Conservation (phyloP, 257 asterid genomes). For the Capsicum chinense region DNA sequence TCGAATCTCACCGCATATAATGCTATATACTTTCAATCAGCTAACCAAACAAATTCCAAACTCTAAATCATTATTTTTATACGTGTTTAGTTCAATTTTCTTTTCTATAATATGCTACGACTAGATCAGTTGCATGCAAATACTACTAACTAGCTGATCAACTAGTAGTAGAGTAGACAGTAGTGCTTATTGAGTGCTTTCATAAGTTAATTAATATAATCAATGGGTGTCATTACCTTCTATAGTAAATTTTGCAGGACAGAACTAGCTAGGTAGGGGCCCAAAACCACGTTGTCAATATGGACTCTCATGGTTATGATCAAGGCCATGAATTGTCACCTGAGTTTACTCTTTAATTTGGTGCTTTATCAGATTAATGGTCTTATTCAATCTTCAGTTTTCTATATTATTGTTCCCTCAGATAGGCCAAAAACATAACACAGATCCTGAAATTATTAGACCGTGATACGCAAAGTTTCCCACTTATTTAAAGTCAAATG, state of each 20-base stretch:
- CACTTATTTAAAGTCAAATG: constrained; percentile 37
- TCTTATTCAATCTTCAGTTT: constrained; percentile 17
- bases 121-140: background rate
- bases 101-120: background rate
- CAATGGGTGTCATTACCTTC: background rate
- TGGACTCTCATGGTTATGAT: background rate
- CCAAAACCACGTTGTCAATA: background rate
- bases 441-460: constrained; percentile 37
- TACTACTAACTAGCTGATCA: background rate
- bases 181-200: background rate
- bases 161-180: background rate
- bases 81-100: background rate
- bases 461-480: constrained; percentile 26
- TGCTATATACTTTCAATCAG: too few species aligned
- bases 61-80: background rate
- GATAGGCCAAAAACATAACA: constrained; percentile 32
- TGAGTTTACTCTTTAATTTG: background rate
- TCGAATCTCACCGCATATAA: too few species aligned
- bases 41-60: too few species aligned
- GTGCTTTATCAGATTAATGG: background rate
- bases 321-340: background rate
- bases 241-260: background rate
- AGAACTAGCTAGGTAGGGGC: background rate
- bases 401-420: background rate
- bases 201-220: background rate